Percentiles rank a stretch among this genome's conserved stretches.
These are phyloP conservation scores for Colletotrichum sublineola DNA, from an alignment of 2,329 filamentous ascomycete genomes.

Conservation along the genomic window DNA sequence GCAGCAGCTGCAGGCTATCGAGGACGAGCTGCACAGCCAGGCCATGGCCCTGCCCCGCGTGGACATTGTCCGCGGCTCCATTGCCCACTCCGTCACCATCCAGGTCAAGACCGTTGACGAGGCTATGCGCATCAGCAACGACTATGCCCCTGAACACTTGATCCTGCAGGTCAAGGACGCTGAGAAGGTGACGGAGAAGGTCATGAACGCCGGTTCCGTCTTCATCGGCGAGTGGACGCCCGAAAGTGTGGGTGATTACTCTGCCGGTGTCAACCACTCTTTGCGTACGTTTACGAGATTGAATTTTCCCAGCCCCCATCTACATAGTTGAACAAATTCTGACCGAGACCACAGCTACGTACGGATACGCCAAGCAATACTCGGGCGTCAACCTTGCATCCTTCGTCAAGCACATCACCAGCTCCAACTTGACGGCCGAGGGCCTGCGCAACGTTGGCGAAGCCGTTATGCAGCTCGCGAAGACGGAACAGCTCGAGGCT, in stretches of 20 bases:
- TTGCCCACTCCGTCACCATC: slow-evolving; percentile 92
- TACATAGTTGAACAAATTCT: slow-evolving; percentile 10
- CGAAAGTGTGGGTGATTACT: slow-evolving; percentile 98
- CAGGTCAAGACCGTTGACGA: slow-evolving; percentile 78
- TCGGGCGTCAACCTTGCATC: slow-evolving; percentile 96
- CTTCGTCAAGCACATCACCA: slow-evolving; percentile 98
- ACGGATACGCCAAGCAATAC: slow-evolving; percentile 98
- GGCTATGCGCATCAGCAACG: slow-evolving; percentile 87
- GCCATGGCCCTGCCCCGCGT: slow-evolving; percentile 89
- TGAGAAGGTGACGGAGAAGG: slow-evolving; percentile 78
- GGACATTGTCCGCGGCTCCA: slow-evolving; percentile 91
- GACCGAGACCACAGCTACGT: slow-evolving; percentile 77
- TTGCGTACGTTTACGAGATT: slow-evolving; percentile 79
- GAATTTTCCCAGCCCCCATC: background rate
- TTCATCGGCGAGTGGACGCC: slow-evolving; percentile 98
- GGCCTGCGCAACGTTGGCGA: slow-evolving; percentile 87
- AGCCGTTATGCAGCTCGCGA: slow-evolving; percentile 94
- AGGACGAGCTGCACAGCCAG: slow-evolving; percentile 90
- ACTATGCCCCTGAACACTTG: slow-evolving; percentile 95
- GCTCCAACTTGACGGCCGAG: slow-evolving; percentile 87
- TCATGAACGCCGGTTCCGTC: slow-evolving; percentile 95
- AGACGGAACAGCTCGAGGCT: slow-evolving; percentile 94
- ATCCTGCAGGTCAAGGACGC: slow-evolving; percentile 90
- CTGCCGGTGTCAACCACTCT: slow-evolving; percentile 96
- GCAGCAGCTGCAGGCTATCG: slow-evolving; percentile 81